Percentiles rank a stretch among this genome's conserved stretches.
Evolutionary conservation across 371 early-diverging fungal genomes (phyloP).

Genomic region (Mucor mucedo): DNA sequence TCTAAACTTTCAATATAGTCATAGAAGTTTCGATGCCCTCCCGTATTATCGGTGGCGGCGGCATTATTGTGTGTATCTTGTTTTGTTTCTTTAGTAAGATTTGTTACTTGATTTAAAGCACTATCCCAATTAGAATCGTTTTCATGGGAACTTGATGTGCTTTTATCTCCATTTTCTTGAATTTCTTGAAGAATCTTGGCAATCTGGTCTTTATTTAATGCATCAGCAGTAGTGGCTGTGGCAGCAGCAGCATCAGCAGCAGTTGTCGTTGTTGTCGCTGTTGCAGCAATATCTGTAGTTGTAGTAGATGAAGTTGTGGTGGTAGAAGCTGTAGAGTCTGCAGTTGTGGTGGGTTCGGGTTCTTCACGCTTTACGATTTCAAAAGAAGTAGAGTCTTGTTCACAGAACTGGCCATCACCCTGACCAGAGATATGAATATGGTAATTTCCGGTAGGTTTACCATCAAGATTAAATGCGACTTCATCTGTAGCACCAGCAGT

Average conservation of each 20-base stretch:
- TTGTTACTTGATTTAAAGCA: conserved; percentile 22
- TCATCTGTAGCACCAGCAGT: conserved; percentile 35
- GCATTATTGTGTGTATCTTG: conserved; percentile 3
- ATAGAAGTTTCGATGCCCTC: neutral
- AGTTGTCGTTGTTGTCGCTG: neutral
- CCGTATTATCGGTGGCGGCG: neutral
- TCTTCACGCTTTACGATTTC: conserved; percentile 25
- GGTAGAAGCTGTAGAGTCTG: conserved; percentile 1
- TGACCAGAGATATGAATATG: conserved; percentile 39
- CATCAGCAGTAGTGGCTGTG: neutral
- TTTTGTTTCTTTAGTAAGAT: conserved; percentile 10
- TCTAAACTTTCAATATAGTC: conserved; percentile 34
- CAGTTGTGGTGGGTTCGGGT: neutral
- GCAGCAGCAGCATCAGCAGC: neutral
- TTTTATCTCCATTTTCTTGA: neutral
- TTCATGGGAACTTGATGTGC: neutral
- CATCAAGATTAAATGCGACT: conserved; percentile 32
- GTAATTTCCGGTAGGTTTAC: conserved; percentile 30
- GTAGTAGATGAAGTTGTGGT: neutral
- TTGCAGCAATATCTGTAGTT: neutral
- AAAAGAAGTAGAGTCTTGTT: conserved; percentile 34
- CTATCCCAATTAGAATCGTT: conserved; percentile 24
- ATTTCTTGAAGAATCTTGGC: conserved; percentile 20
- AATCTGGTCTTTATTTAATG: conserved; percentile 12
- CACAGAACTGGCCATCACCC: conserved; percentile 25